A percentile compares a stretch with the other conserved stretches of the same genome.
Conservation (phyloP, 2,329 filamentous ascomycete species). For the Grosmannia serpens region DNA sequence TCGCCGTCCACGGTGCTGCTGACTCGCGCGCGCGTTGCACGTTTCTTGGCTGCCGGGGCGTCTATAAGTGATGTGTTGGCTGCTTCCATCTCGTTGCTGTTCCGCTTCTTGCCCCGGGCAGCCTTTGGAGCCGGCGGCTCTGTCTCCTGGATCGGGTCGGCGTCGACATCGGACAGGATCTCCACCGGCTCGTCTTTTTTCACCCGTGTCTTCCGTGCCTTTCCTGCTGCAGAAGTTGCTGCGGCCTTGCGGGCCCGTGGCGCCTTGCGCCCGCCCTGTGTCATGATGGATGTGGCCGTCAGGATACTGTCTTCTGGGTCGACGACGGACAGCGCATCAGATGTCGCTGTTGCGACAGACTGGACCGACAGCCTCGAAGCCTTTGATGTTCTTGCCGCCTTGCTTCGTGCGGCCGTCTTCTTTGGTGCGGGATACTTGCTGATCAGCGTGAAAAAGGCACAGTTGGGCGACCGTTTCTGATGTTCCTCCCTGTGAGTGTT, state of each 20-base stretch:
- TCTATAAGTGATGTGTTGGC: constrained; percentile 29
- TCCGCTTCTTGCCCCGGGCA: constrained; percentile 45
- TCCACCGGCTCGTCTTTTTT: constrained; percentile 46
- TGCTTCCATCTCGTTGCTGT: constrained; percentile 47
- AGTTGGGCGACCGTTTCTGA: constrained; percentile 63
- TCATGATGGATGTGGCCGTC: constrained; percentile 48
- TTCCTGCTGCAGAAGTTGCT: constrained; percentile 23
- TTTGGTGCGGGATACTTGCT: constrained; percentile 45
- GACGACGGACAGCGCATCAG: constrained; percentile 36
- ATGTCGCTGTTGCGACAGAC: constrained; percentile 38
- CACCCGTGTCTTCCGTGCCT: constrained; percentile 31
- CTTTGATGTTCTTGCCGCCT: constrained; percentile 51
- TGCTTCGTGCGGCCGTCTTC: constrained; percentile 41
- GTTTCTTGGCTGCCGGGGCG: constrained; percentile 45
- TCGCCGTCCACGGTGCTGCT: constrained; percentile 30
- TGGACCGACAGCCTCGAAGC: constrained; percentile 53
- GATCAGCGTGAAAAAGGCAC: constrained; percentile 68
- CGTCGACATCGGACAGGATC: constrained; percentile 26
- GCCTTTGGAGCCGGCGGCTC: background rate
- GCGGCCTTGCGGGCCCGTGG: constrained; percentile 44
- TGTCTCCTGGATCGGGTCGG: constrained; percentile 6
- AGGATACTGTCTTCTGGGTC: constrained; percentile 48
- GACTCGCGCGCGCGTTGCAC: constrained; percentile 37
- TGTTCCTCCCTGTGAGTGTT: constrained; percentile 62
- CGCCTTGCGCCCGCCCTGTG: constrained; percentile 38